phyloP scores from a whole-genome alignment of 768 basidiomycete genomes.

The Lactifluus volemus region DNA sequence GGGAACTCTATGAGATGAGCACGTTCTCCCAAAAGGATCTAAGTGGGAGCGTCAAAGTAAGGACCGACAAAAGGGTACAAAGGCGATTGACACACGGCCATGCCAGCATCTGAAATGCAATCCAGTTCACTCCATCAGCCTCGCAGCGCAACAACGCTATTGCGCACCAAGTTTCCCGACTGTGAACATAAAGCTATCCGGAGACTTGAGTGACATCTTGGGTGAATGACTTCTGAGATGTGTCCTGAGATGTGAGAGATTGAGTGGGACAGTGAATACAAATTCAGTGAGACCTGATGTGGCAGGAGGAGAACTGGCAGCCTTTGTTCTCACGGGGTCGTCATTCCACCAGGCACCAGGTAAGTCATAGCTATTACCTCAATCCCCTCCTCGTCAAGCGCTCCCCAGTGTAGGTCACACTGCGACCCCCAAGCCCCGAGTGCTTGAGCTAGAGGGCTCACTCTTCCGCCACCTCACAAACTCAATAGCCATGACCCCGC shows the following conservation, averaged over 20 bases:
- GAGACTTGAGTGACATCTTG: conserved; percentile 24
- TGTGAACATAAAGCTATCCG: conserved; percentile 81
- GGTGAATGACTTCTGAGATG: background rate
- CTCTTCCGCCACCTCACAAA: too few species aligned
- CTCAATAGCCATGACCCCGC: too few species aligned
- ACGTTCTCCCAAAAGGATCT: conserved; percentile 89
- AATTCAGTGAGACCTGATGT: background rate
- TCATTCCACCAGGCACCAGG: too few species aligned
- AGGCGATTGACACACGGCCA: conserved; percentile 58
- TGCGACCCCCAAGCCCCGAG: too few species aligned
- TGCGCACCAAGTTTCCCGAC: conserved; percentile 87
- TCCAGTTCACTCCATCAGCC: conserved; percentile 13
- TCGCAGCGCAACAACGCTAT: background rate
- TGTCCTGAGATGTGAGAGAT: background rate
- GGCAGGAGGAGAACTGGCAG: background rate
- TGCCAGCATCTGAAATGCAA: conserved; percentile 64
- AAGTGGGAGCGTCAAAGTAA: conserved; percentile 10
- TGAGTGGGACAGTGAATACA: background rate
- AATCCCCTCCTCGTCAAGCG: too few species aligned
- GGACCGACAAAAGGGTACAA: conserved; percentile 16
- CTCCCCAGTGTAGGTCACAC: too few species aligned
- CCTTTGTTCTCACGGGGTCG: background rate
- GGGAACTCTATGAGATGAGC: conserved; percentile 98
- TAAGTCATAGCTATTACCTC: too few species aligned
- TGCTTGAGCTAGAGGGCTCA: too few species aligned